A percentile compares a stretch with the other conserved stretches of the same genome.
Evolutionary conservation across 306 rosid species (phyloP).

Genomic region (Quercus alba): DNA sequence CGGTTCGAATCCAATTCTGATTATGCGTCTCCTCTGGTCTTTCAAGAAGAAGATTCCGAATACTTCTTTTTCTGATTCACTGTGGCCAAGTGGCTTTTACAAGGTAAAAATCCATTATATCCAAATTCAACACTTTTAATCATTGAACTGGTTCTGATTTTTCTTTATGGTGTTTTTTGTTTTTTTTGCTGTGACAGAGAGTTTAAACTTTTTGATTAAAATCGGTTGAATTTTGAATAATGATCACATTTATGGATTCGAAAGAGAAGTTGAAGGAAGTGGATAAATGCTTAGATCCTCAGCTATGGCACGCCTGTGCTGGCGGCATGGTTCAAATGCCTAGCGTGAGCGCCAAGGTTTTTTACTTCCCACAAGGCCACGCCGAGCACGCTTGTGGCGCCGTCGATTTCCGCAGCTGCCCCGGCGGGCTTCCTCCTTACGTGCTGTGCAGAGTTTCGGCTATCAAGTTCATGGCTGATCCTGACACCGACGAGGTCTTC

Average conservation of each 20-base stretch:
- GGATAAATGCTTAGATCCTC: constrained; percentile 78
- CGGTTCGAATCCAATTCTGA: constrained; percentile 2
- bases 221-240: constrained; percentile 9
- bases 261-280: constrained; percentile 66
- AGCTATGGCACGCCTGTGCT: constrained; percentile 97
- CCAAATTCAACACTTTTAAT: constrained; percentile 16
- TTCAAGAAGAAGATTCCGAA: not conserved
- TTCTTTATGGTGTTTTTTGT: no score
- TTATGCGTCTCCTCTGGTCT: constrained; percentile 13
- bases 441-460: constrained; percentile 60
- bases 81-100: constrained; percentile 27
- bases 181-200: no score
- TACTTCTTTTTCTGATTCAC: constrained; percentile 3
- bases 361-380: constrained; percentile 85
- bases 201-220: not conserved
- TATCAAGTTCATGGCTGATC: constrained; percentile 81
- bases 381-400: constrained; percentile 80
- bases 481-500: constrained; percentile 80
- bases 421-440: constrained; percentile 47
- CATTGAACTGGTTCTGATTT: not conserved
- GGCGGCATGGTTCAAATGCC: constrained; percentile 99
- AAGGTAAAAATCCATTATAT: constrained; percentile 34
- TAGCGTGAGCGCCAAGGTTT: constrained; percentile 56
- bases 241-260: constrained; percentile 88
- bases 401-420: constrained; percentile 58